Evolutionary conservation across 2,329 filamentous ascomycete species (phyloP).

Genomic region (Alternaria arborescens): DNA sequence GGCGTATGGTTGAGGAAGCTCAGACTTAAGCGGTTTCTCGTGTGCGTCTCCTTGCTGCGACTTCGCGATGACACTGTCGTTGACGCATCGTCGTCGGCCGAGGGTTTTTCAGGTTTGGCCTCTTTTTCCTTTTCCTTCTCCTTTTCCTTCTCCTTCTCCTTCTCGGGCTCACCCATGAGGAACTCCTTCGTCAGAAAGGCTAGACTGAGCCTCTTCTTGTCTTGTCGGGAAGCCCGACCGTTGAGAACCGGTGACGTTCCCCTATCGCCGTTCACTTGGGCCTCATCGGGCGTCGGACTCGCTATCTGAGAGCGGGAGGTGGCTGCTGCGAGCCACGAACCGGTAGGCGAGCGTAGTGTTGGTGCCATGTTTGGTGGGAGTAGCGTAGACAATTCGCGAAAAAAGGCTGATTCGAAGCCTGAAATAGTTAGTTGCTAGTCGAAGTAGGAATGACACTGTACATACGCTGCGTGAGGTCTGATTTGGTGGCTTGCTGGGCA

Average conservation of each 20-base stretch:
- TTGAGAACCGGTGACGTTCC: slow-evolving; percentile 33
- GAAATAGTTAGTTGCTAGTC: slow-evolving; percentile 23
- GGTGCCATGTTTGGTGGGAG: slow-evolving; percentile 46
- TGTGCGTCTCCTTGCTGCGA: slow-evolving; percentile 43
- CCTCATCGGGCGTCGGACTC: slow-evolving; percentile 35
- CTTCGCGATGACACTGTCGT: slow-evolving; percentile 37
- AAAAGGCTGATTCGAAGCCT: slow-evolving; percentile 59
- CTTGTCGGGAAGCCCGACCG: slow-evolving; percentile 41
- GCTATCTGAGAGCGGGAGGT: slow-evolving; percentile 40
- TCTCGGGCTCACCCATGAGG: slow-evolving; percentile 33
- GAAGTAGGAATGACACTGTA: slow-evolving; percentile 30
- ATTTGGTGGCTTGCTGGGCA: slow-evolving; percentile 66
- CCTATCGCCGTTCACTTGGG: slow-evolving; percentile 37
- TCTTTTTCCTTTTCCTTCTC: slow-evolving; percentile 24
- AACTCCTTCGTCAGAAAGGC: slow-evolving; percentile 50
- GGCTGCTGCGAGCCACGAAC: slow-evolving; percentile 43
- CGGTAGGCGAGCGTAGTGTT: slow-evolving; percentile 42
- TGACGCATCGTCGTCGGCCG: slow-evolving; percentile 34
- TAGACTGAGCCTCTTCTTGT: slow-evolving; percentile 52
- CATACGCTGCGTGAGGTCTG: slow-evolving; percentile 72
- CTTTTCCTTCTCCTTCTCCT: slow-evolving; percentile 18
- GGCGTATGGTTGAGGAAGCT: slow-evolving; percentile 39
- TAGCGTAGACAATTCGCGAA: slow-evolving; percentile 53
- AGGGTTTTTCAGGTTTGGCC: slow-evolving; percentile 26
- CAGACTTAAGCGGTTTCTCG: slow-evolving; percentile 39